phyloP scores from a whole-genome alignment of 1,284 basidiomycete genomes.

The Hypsizygus ulmarius region DNA sequence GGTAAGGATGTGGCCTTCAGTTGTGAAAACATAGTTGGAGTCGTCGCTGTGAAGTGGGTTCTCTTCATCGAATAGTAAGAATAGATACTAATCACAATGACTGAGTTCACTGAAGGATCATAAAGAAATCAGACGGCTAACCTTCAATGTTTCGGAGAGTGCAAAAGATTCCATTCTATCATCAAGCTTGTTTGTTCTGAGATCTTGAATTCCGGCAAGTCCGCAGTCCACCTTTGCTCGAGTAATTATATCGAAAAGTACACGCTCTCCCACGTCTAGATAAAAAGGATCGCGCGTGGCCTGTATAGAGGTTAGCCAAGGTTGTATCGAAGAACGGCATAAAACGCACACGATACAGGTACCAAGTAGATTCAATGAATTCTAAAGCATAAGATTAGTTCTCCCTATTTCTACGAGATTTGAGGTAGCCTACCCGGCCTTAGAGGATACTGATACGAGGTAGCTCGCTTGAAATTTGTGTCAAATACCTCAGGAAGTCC shows the following conservation, averaged over 20 bases:
- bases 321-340: background rate
- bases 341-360: constrained; percentile 80
- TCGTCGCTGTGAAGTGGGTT: constrained; percentile 74
- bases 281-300: constrained; percentile 92
- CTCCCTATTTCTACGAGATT: background rate
- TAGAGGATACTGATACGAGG: constrained; percentile 81
- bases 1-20: constrained; percentile 88
- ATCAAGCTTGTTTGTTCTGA: constrained; percentile 77
- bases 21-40: constrained; percentile 85
- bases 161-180: constrained; percentile 94
- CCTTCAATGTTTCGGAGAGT: constrained; percentile 88
- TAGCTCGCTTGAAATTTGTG: constrained; percentile 68
- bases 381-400: constrained; percentile 41
- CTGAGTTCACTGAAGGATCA: constrained; percentile 3
- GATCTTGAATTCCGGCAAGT: constrained; percentile 76
- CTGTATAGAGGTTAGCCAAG: constrained; percentile 37
- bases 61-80: constrained; percentile 85
- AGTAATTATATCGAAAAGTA: constrained; percentile 72
- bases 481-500: constrained; percentile 91
- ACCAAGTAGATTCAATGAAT: constrained; percentile 93
- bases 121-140: constrained; percentile 24
- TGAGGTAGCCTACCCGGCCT: constrained; percentile 56
- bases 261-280: constrained; percentile 83
- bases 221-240: constrained; percentile 84
- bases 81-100: constrained; percentile 71